Evolutionary conservation across 208 protist species (phyloP).

Genomic region (Acanthamoeba healyi): DNA sequence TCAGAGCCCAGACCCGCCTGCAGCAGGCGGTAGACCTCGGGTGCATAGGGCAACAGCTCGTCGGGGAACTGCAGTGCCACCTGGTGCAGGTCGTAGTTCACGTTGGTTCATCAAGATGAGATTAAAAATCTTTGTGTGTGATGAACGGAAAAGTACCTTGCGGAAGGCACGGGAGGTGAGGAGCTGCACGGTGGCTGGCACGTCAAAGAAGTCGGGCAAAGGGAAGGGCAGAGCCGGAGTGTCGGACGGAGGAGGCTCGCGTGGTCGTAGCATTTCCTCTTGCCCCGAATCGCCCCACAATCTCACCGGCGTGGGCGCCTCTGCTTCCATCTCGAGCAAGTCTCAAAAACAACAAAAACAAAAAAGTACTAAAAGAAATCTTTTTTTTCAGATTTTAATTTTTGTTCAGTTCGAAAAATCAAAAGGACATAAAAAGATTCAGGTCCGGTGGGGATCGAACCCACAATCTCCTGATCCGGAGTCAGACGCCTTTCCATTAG

Average conservation of each 20-base stretch:
- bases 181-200: conserved; percentile 87
- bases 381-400: too few species aligned
- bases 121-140: neutral
- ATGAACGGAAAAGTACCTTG: neutral
- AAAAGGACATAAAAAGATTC: neutral
- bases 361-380: neutral
- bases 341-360: neutral
- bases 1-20: neutral
- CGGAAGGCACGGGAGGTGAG: conserved; percentile 82
- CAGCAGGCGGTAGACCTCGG: conserved; percentile 54
- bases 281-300: conserved; percentile 2
- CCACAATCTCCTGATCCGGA: neutral
- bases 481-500: conserved; percentile 25
- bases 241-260: neutral
- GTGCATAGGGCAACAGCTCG: conserved; percentile 72
- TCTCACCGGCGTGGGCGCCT: neutral
- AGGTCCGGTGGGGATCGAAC: conserved; percentile 6
- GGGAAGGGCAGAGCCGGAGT: neutral
- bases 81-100: conserved; percentile 22
- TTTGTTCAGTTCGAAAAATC: too few species aligned
- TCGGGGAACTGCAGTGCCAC: conserved; percentile 85
- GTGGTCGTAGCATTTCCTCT: neutral
- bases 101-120: neutral
- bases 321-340: neutral
- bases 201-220: conserved; percentile 20